phyloP scores from a whole-genome alignment of 495 filamentous ascomycete species.

The Aspergillus coremiiformis region DNA sequence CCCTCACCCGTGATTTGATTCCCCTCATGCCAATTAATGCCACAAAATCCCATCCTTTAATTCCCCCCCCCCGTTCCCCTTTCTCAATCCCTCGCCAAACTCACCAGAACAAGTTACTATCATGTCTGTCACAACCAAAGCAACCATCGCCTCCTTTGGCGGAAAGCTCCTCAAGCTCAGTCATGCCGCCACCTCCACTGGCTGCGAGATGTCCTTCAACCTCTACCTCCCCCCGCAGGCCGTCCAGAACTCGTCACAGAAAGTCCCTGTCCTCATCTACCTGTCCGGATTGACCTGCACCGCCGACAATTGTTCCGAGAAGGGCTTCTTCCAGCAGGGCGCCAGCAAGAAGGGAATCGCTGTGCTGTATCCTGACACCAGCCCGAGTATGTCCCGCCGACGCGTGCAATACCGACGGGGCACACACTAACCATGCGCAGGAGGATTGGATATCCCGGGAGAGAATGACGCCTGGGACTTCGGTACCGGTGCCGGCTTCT shows the following conservation, averaged over 20 bases:
- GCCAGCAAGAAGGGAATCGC: slow-evolving; percentile 76
- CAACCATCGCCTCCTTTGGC: slow-evolving; percentile 86
- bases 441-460: slow-evolving; percentile 66
- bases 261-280: slow-evolving; percentile 85
- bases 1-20: slow-evolving; percentile 5
- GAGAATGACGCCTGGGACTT: slow-evolving; percentile 87
- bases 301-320: slow-evolving; percentile 91
- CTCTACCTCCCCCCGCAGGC: slow-evolving; percentile 59
- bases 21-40: neutral
- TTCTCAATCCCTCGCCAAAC: neutral
- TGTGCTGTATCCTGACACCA: slow-evolving; percentile 89
- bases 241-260: slow-evolving; percentile 29
- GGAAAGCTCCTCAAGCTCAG: slow-evolving; percentile 90
- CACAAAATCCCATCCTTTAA: neutral
- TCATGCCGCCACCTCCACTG: slow-evolving; percentile 64
- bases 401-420: too few relatives aligned
- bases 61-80: neutral
- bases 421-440: slow-evolving; percentile 18
- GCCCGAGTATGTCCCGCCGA: slow-evolving; percentile 54
- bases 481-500: slow-evolving; percentile 85
- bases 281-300: slow-evolving; percentile 93
- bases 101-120: slow-evolving; percentile 5
- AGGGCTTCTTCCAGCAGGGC: slow-evolving; percentile 81
- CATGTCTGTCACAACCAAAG: slow-evolving; percentile 80
- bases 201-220: slow-evolving; percentile 62